Evolutionary conservation across 139 green algal species (phyloP).

Genomic region (Spirogloea muscicola): DNA sequence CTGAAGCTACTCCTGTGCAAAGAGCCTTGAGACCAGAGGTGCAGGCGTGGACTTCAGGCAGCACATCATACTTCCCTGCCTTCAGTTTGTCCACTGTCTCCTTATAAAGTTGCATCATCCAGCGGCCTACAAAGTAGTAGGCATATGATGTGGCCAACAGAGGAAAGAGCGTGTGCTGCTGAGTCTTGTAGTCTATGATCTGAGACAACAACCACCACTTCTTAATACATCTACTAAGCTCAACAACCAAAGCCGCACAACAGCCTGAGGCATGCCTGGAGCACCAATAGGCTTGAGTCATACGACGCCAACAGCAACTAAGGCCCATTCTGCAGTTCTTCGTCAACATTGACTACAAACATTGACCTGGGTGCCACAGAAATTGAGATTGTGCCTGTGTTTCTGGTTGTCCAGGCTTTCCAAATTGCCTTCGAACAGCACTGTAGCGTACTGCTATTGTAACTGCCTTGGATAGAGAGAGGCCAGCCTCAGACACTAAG

Average conservation of each 20-base stretch:
- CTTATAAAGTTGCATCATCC: constrained; percentile 75
- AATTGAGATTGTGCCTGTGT: no score
- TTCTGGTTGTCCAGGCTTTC: no score
- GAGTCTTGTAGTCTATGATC: constrained; percentile 93
- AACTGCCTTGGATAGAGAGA: constrained; percentile 5
- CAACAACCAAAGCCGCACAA: no score
- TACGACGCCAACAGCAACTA: no score
- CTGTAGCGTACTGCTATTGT: constrained; percentile 20
- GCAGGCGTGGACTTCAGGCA: constrained; percentile 88
- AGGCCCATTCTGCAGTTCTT: no score
- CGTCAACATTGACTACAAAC: no score
- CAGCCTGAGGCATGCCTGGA: no score
- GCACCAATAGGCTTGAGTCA: no score
- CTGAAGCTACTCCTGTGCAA: constrained; percentile 16
- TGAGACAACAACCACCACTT: constrained; percentile 5
- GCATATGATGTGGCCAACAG: constrained; percentile 79
- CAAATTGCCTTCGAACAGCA: constrained; percentile 19
- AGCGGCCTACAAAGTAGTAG: constrained; percentile 71
- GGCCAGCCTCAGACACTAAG: constrained; percentile 9
- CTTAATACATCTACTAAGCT: no score
- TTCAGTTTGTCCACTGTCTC: constrained; percentile 65
- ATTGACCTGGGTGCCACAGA: no score
- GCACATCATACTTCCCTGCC: constrained; percentile 68
- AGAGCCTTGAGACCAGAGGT: constrained; percentile 76
- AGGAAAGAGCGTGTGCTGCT: constrained; percentile 71